These are phyloP conservation scores for Coriaria nepalensis DNA, from an alignment of 306 rosid genomes.

Conservation along the genomic window DNA sequence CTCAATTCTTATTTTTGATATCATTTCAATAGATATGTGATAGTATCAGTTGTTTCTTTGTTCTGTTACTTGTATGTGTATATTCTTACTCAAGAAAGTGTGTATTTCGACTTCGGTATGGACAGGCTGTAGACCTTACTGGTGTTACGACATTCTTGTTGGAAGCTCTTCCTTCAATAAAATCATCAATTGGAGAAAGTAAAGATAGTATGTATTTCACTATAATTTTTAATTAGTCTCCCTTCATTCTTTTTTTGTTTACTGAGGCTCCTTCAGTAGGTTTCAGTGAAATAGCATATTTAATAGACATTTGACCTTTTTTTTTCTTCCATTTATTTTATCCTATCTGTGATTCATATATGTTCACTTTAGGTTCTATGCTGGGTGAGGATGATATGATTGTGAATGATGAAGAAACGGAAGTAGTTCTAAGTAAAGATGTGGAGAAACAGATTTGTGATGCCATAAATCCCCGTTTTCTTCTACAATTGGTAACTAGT, in stretches of 20 bases:
- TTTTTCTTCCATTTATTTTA: background rate
- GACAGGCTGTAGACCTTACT: slow-evolving; percentile 82
- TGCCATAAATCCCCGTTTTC: slow-evolving; percentile 72
- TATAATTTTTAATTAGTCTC: slow-evolving; percentile 4
- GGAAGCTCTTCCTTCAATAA: slow-evolving; percentile 65
- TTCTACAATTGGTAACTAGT: slow-evolving; percentile 66
- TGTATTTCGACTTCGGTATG: slow-evolving; percentile 7
- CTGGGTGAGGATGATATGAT: slow-evolving; percentile 51
- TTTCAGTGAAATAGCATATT: too few species aligned
- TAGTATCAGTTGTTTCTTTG: too few species aligned
- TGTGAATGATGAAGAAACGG: slow-evolving; percentile 45
- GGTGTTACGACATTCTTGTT: slow-evolving; percentile 61
- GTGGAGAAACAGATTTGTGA: slow-evolving; percentile 67
- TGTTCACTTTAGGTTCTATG: slow-evolving; percentile 36
- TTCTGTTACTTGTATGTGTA: too few species aligned
- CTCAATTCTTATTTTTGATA: too few species aligned
- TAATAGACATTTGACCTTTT: background rate
- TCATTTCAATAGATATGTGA: too few species aligned
- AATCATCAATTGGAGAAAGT: slow-evolving; percentile 27
- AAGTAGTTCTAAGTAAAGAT: slow-evolving; percentile 42
- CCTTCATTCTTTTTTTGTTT: background rate
- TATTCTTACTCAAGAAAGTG: too few species aligned
- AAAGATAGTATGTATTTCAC: slow-evolving; percentile 39
- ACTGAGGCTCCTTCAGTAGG: background rate
- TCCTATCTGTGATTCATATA: background rate